Evolutionary conservation across 2,329 filamentous ascomycete species (phyloP), one percentile per base, ranked within the genome.

Genomic region (Colletotrichum sp.): DNA sequence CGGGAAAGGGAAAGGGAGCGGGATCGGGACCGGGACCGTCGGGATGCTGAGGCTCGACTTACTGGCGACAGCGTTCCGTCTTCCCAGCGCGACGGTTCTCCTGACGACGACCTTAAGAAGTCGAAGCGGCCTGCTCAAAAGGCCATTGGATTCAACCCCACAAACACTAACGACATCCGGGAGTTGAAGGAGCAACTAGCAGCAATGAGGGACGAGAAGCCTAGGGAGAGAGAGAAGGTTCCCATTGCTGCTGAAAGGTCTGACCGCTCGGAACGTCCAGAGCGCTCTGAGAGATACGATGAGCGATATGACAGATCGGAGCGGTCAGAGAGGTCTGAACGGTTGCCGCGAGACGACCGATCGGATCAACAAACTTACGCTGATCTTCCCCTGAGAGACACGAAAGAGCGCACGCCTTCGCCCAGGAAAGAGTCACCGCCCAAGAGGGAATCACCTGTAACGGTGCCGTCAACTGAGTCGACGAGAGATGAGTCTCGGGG

Each of bases 131-230:
- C 86, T 8, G 80, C 80, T 28, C 85, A 84, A 18, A 79, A 82
- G 44, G 84, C 88, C 1, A 81, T 83, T 57, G 84, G 83, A 3
- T 92, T 92, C 76, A 85, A 90, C 73, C 90, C 90, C 8, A 91
- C 88, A 32, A 87, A 92, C 78, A 85, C 89, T 4, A 86, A 85
- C 34, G 88, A 88, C 18, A 78, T 92, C 18, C 86, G 85, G 72
- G 87, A 88, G 12, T 81, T 91, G 57, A 89, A 90, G 79, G 87
- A 89, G 28, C 86, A 91, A 78, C 82, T 90, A 34, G 86, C 89
- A 21, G 85, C 87, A 36, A 84, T 88, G 78, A 84, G 85, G 34
- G 69, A 78, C 24, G 76, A 75, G 49, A 75, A 75, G 21, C 30
- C 72, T 10, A 49, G 44, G n/a, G 44, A 49, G 15, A 66, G 66